Base-by-base conservation (phyloP, 169 alveolate genomes). In the Eimeria praecox region DNA sequence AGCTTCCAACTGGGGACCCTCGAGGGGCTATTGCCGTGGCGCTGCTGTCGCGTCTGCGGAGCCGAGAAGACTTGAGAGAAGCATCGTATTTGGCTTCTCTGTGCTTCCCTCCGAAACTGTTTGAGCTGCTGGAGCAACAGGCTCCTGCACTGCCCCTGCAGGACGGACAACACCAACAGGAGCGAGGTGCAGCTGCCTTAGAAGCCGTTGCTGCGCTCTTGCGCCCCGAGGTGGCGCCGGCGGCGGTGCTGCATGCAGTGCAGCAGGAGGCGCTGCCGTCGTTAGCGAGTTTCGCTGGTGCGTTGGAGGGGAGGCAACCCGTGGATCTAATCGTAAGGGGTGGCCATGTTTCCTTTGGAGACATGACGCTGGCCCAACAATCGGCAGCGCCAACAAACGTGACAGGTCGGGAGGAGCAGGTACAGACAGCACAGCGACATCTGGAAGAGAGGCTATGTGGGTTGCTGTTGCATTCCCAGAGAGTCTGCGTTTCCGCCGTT, bases 1-100 rank as follows among this genome's bases (percentile, higher is more conserved):
- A 93, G 95, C 73, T 94, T 33, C 96, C 95, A 18, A 86, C 89
- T 3, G 59, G 78, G 44, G 92, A 94, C 49, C 82, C 85, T 27
- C 92, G 95, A 3, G 56, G 49, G 27, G 90, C 92, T 44, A 62
- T 71, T 22, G 77, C 95, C 40, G 66, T 88, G 49, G 83, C 95
- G 59, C 86, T 90, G 24, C 87, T 94, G 49, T 94, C 95, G n/a
- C 94, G 95, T 2, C 95, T 94, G 59, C 83, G 92, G 12, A 40
- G 71, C n/a, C 3, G 44, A 35, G 77, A 33, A 24, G 93, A 80
- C 46, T 27, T 64, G 46, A 33, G 44, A 3, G 93, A 77, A n/a
- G 96, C 96, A 33, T 64, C 90, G 2, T 22, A 35, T 16, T 16
- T 89, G 87, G 46, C 46, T 30, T 54, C 86, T n/a, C 46, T 40